Base-by-base conservation (phyloP, 805 yeast genomes). In the Yamadazyma insecticola region DNA sequence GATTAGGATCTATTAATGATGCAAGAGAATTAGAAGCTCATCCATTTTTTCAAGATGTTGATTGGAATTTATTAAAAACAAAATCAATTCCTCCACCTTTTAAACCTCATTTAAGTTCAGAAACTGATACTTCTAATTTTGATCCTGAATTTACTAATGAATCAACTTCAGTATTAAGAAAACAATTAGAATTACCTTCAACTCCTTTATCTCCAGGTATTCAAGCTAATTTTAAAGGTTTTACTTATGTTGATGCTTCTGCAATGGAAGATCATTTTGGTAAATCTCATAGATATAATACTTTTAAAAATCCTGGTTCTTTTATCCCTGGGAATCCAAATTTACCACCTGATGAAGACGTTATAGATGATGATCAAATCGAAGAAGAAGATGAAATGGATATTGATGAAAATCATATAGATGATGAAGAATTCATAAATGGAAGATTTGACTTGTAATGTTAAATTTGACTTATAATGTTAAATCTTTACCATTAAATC, bases 61-160 rank as follows among this genome's bases (percentile, higher is more conserved):
- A 92, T 55, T 92, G 98, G 98, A 76, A 75, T 17, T 65, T 80
- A 29, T 67, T 92, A 39, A 71, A 70, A 43, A 72, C 76, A 44
- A 90, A 88, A 64, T 82, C 81, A 50, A 76, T 90, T 7, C 94
- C 96, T 24, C 98, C 98, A 16, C 98, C 98, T 2, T 90, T 87
- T 67, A 87, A 87, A 58, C 98, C 98, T 3, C 96, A 87, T 54
- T 73, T 92, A 42, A 65, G 81, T 7, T 80, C 86, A 24, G 98
- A 92, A 53, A 78, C 92, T 2, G 98, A 92, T 57, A 90, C 96
- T 3, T 85, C 96, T 4, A 92, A 92, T 60, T 92, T 92, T 59
- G 98, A 92, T 55, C 97, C 98, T 4, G 97, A 92, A 59, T 92
- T 92, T 60, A 92, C 98, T 13, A 81, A 80, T 47, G 86, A 95